These are phyloP conservation scores for Lecanicillium sp. DNA, from an alignment of 2,329 filamentous ascomycete genomes.

Conservation along the genomic window DNA sequence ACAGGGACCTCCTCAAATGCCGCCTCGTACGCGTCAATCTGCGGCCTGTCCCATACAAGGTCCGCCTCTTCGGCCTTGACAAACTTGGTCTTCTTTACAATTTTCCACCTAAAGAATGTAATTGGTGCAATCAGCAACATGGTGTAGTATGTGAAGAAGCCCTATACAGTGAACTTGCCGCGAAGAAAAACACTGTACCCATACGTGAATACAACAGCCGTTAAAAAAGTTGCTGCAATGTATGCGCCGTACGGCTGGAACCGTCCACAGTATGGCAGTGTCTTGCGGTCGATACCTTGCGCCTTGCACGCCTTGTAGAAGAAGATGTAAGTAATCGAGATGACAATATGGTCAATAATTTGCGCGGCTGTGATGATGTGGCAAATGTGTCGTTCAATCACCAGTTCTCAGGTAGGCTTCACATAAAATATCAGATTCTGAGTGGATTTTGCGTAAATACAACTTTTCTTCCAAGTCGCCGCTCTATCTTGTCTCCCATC, in stretches of 20 bases:
- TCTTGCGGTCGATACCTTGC: slow-evolving; percentile 41
- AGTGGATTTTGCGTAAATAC: too few species aligned
- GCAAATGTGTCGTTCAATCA: too few species aligned
- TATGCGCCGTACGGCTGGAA: slow-evolving; percentile 51
- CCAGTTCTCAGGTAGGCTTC: too few species aligned
- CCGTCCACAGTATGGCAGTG: slow-evolving; percentile 47
- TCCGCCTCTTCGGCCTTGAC: slow-evolving; percentile 46
- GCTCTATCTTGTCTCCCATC: too few species aligned
- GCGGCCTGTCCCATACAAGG: slow-evolving; percentile 48
- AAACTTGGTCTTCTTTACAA: slow-evolving; percentile 49
- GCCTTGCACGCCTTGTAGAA: slow-evolving; percentile 44
- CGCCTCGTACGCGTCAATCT: slow-evolving; percentile 49
- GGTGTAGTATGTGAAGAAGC: slow-evolving; percentile 45
- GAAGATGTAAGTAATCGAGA: slow-evolving; percentile 34
- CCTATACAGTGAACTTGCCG: slow-evolving; percentile 36
- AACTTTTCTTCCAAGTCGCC: too few species aligned
- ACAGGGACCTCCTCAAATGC: slow-evolving; percentile 38
- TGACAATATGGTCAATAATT: slow-evolving; percentile 54
- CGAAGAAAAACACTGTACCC: slow-evolving; percentile 42
- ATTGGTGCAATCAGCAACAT: slow-evolving; percentile 45
- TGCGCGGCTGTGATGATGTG: slow-evolving; percentile 47
- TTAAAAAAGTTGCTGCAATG: slow-evolving; percentile 32
- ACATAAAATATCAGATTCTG: too few species aligned
- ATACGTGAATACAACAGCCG: slow-evolving; percentile 37
- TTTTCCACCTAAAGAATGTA: slow-evolving; percentile 53